A percentile compares a stretch with the other conserved stretches of the same genome.
These are phyloP conservation scores for Coemansia sp. DNA, from an alignment of 192 early-diverging fungal genomes.

Conservation along the genomic window DNA sequence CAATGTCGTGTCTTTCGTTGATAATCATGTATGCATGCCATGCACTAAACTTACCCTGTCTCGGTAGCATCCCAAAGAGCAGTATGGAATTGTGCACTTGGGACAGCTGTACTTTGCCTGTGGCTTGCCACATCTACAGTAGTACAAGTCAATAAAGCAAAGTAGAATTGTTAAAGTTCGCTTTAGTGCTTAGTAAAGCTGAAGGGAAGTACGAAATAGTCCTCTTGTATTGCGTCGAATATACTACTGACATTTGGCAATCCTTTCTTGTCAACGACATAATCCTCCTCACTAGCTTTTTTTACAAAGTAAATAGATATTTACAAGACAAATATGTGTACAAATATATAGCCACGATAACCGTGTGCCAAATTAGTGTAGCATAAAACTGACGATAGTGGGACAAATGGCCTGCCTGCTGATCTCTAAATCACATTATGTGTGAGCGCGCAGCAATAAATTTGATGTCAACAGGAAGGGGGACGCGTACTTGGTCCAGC, in stretches of 20 bases:
- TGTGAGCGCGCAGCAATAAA: background rate
- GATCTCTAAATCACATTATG: background rate
- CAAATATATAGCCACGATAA: background rate
- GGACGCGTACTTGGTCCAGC: background rate
- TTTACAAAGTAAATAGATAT: background rate
- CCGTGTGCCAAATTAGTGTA: background rate
- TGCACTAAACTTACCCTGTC: slow-evolving; percentile 27
- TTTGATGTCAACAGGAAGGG: background rate
- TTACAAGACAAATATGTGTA: background rate
- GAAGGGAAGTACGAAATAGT: background rate
- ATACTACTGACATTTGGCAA: slow-evolving; percentile 9
- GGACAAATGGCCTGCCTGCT: background rate
- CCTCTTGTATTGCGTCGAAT: background rate
- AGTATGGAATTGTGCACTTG: slow-evolving; percentile 43
- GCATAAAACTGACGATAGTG: background rate
- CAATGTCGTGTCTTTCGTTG: background rate
- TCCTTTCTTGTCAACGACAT: slow-evolving; percentile 11
- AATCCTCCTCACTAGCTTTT: background rate
- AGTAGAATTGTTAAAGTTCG: too few species aligned
- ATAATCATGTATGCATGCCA: background rate
- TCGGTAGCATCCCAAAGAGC: slow-evolving; percentile 48
- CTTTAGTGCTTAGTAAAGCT: background rate
- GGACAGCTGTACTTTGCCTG: slow-evolving; percentile 52
- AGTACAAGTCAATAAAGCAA: background rate
- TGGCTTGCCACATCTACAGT: slow-evolving; percentile 39